phyloP scores from a whole-genome alignment of 2,329 filamentous ascomycete genomes.

The Aspergillus carbonarius region DNA sequence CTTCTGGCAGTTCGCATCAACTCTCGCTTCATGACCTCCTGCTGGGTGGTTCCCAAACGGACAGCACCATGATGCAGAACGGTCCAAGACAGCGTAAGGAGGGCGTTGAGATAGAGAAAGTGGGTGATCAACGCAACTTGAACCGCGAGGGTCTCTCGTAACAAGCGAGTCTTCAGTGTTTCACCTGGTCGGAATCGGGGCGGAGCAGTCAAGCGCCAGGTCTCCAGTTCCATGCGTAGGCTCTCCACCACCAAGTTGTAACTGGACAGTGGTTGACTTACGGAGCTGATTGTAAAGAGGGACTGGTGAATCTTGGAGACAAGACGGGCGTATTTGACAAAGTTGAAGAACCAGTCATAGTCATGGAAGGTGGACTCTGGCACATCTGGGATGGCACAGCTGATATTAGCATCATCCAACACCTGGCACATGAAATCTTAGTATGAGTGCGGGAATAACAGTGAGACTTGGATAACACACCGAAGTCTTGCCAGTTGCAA shows the following conservation, averaged over 20 bases:
- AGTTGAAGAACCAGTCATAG: constrained; percentile 39
- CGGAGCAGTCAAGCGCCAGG: constrained; percentile 35
- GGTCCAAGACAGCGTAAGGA: constrained; percentile 34
- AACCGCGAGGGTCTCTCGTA: constrained; percentile 7
- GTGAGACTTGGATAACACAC: constrained; percentile 22
- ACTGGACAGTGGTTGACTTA: constrained; percentile 14
- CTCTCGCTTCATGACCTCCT: constrained; percentile 17
- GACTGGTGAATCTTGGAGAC: constrained; percentile 33
- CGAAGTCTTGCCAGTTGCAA: constrained; percentile 33
- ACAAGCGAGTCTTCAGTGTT: constrained; percentile 18
- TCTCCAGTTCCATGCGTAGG: constrained; percentile 30
- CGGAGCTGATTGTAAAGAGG: constrained; percentile 35
- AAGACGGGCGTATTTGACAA: constrained; percentile 32
- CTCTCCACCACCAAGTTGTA: constrained; percentile 18
- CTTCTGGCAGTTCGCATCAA: constrained; percentile 35
- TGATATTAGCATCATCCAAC: constrained; percentile 39
- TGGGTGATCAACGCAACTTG: constrained; percentile 29
- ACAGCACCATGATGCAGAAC: constrained; percentile 21
- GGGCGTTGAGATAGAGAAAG: constrained; percentile 33
- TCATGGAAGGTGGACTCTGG: constrained; percentile 33
- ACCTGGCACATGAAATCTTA: constrained; percentile 19
- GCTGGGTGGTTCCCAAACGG: background rate
- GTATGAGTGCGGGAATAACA: background rate
- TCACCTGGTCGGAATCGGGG: constrained; percentile 32
- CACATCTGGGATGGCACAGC: constrained; percentile 33